Evolutionary conservation across 805 yeast species (phyloP), one percentile per base, ranked within the genome.

Genomic region (Myxozyma geophila): DNA sequence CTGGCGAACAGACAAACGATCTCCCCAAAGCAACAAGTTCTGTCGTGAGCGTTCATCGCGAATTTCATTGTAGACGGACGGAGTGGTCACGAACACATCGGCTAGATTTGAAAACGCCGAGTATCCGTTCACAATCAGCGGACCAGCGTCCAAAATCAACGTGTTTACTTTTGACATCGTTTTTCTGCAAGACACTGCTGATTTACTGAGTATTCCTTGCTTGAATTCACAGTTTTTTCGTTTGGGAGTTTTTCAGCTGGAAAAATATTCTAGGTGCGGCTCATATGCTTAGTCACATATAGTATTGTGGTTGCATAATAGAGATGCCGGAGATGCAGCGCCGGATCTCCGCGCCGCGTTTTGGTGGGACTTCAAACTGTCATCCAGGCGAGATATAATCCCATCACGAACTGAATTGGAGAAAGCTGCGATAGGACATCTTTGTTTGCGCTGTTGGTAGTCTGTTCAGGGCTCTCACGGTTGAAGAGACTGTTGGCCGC

Each of bases 81-180:
- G 98, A 1, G 98, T 90, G 13, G 98, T 92, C 74, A 81, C 88
- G 72, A 90, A 90, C n/a, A 77, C 75, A 17, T 82, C 76, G 0
- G 96, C 98, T 73, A 82, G 84, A 67, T 83, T 84, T 71, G 87
- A 86, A 51, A 95, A 79, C 21, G 87, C 83, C 2, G 92, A 82
- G 12, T 89, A 90, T 5, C 95, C 82, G 71, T 90, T 96, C 1
- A 96, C 88, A 70, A 95, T 89, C 69, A 95, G 79, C 6, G 99
- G 99, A 56, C 97, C 95, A 2, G 99, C 98, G 82, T 95, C 99
- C 69, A 95, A 81, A 40, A 90, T 89, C 61, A 96, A 79, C 19
- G 63, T 59, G 28, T 53, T 33, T 15, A 59, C 51, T 36, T 41
- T 57, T 35, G 63, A 52, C 62, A 58, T 58, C 7, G 17, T 53